Percentiles rank a stretch among this genome's conserved stretches.
These are phyloP conservation scores for Thielaviopsis punctulata DNA, from an alignment of 2,329 filamentous ascomycete genomes.

Conservation along the genomic window DNA sequence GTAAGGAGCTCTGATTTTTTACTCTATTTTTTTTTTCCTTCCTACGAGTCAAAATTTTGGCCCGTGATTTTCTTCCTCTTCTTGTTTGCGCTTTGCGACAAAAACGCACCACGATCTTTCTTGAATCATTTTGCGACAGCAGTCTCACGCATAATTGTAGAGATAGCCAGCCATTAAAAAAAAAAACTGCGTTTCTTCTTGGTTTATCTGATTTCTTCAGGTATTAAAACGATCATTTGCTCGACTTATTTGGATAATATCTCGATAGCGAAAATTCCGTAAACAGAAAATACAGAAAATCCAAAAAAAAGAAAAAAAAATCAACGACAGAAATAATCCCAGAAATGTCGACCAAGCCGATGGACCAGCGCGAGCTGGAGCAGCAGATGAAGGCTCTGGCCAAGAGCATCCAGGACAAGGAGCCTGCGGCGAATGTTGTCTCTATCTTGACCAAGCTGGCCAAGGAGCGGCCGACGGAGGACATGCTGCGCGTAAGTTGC, in stretches of 20 bases:
- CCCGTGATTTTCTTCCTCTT: neutral
- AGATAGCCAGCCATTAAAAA: neutral
- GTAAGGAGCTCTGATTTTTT: neutral
- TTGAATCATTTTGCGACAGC: neutral
- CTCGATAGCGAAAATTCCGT: neutral
- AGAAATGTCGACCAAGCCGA: conserved; percentile 20
- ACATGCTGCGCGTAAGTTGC: conserved; percentile 57
- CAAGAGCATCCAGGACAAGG: conserved; percentile 61
- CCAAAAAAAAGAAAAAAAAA: neutral
- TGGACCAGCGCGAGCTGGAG: conserved; percentile 72
- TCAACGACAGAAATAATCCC: too few relatives aligned
- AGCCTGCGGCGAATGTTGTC: conserved; percentile 55
- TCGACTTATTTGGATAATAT: neutral
- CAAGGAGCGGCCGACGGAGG: conserved; percentile 73
- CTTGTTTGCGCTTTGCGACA: conserved; percentile 1
- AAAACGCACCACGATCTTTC: neutral
- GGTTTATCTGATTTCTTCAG: neutral
- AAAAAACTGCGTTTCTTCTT: neutral
- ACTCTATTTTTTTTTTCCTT: neutral
- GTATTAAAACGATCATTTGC: neutral
- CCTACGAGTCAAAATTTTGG: neutral
- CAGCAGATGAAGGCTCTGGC: conserved; percentile 60
- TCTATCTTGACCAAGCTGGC: conserved; percentile 62
- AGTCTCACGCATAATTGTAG: neutral
- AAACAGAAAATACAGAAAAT: neutral